Conservation (phyloP, 177 flowering plant genomes). For the Vitis hybrid region DNA sequence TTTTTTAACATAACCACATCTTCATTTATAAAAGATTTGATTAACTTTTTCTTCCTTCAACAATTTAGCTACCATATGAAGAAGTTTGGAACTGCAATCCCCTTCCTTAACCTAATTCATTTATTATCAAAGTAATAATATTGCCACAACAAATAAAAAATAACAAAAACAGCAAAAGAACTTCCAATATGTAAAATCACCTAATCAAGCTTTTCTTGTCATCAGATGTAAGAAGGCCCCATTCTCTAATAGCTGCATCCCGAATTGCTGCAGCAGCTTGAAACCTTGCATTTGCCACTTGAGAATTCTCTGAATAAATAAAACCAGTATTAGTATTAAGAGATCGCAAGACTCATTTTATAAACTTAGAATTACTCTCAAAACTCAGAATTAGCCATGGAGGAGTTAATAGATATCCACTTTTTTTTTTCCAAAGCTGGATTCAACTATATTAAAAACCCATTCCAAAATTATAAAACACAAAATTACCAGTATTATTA, state of each 20-base stretch:
- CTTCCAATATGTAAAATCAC: conserved; percentile 27
- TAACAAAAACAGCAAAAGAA: background rate
- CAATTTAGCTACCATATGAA: too few species aligned
- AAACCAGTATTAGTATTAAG: conserved; percentile 14
- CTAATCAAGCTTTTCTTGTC: conserved; percentile 68
- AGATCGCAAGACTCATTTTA: background rate
- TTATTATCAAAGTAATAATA: background rate
- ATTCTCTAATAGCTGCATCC: conserved; percentile 88
- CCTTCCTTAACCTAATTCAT: too few species aligned
- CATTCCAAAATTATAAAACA: too few species aligned
- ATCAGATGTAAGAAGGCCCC: conserved; percentile 68
- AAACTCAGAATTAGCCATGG: too few species aligned
- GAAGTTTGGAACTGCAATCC: too few species aligned
- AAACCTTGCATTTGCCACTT: conserved; percentile 82
- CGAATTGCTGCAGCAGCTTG: conserved; percentile 92
- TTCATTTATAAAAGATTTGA: too few species aligned
- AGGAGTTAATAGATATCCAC: too few species aligned
- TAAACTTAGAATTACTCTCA: background rate
- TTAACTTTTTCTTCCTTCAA: too few species aligned
- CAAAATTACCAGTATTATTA: too few species aligned
- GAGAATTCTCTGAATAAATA: conserved; percentile 73
- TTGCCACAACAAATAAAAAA: background rate
- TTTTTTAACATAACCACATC: too few species aligned
- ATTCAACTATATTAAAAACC: too few species aligned
- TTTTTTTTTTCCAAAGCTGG: too few species aligned